Percentiles rank a stretch among this genome's conserved stretches.
These are phyloP conservation scores for Globisporangium radiosum DNA, from an alignment of 352 stramenopile genomes.

Conservation along the genomic window DNA sequence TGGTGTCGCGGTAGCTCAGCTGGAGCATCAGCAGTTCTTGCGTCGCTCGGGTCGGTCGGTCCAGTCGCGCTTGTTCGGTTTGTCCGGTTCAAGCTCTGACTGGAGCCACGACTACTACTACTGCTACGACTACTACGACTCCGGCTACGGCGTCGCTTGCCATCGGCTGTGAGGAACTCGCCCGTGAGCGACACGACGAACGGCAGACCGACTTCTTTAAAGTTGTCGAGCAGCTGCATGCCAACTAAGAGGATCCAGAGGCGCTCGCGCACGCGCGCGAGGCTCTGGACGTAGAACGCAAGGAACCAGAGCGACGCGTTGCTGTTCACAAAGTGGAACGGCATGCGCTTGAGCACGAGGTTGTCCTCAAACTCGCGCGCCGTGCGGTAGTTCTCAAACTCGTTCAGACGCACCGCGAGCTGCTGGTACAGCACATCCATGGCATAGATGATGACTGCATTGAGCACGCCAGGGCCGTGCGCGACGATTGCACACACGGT, in stretches of 20 bases:
- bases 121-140: neutral
- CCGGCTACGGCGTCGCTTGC: conserved; percentile 16
- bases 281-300: conserved; percentile 48
- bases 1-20: conserved; percentile 1
- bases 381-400: conserved; percentile 71
- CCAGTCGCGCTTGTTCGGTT: neutral
- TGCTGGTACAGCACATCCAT: conserved; percentile 65
- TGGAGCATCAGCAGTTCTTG: neutral
- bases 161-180: conserved; percentile 35
- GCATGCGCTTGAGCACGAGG: conserved; percentile 67
- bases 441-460: conserved; percentile 53
- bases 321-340: conserved; percentile 74
- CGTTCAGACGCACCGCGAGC: conserved; percentile 53
- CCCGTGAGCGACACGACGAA: conserved; percentile 38
- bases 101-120: too few species aligned
- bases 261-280: conserved; percentile 52
- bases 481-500: conserved; percentile 31
- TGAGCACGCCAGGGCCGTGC: conserved; percentile 55
- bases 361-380: conserved; percentile 57
- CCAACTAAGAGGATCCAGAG: conserved; percentile 65
- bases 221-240: conserved; percentile 60
- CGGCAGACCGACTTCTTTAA: conserved; percentile 59
- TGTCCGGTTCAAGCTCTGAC: neutral
- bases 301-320: conserved; percentile 68
- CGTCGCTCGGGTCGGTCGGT: neutral